Evolutionary conservation across 1,284 basidiomycete genomes (phyloP), one percentile per base, ranked within the genome.

Genomic region (Vanrija pseudolonga): DNA sequence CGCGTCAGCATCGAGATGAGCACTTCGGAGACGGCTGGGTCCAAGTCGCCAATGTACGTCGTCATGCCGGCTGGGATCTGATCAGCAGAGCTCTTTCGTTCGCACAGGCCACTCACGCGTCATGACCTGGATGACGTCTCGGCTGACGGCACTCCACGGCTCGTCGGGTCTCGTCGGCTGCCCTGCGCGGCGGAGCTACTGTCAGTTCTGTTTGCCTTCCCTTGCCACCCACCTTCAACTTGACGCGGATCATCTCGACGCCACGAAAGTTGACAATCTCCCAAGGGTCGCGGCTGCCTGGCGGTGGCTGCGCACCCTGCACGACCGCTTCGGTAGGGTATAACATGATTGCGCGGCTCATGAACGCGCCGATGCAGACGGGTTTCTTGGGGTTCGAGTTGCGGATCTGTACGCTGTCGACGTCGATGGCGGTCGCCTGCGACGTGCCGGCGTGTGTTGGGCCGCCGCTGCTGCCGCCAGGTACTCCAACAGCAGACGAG

Each of bases 331-430:
- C 69, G n/a, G 87, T 82, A 3, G 90, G 91, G 74, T 93, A 93
- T 8, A 94, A 80, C 51, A 95, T 85, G 45, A 95, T 82, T 4
- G 89, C 90, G 15, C 86, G 88, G 9, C 86, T 86, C 41, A 82
- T 80, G 47, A 96, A 79, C 51, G 89, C 87, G 3, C 92, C 92
- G 54, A 96, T 93, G 72, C 92, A 95, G 45, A 95, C 83, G 0
- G 74, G 69, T 39, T 66, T 58, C 46, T 69, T 70, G 24, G 61
- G 57, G n/a, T 62, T 54, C 12, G 18, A 51, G 46, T 1, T 52
- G 64, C 4, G 63, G 17, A 62, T 47, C 15, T 61, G 55, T 8
- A 52, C 48, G 45, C 53, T 64, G 39, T 63, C 67, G 44, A 68
- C 62, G 56, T 66, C 65, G 52, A 68, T 71, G 51, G 37, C 60